Evolutionary conservation across 2,329 filamentous ascomycete species (phyloP).

Genomic region (Sarocladiaceae sp.): DNA sequence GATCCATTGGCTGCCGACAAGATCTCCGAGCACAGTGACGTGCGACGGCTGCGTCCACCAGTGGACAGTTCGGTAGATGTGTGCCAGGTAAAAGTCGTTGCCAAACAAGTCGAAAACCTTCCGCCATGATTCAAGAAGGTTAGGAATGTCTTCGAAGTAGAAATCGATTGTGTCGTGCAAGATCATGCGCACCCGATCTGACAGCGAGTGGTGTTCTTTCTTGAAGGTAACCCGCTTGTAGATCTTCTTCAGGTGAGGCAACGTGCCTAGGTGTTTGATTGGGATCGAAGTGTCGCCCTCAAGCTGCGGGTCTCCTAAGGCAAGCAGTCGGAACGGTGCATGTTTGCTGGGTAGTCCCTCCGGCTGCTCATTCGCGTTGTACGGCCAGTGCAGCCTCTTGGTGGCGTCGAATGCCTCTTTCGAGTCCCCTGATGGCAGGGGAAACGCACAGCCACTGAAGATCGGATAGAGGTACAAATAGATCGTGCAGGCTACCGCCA

Average conservation of each 20-base stretch:
- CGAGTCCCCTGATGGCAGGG: slow-evolving; percentile 40
- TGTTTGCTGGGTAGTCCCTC: slow-evolving; percentile 18
- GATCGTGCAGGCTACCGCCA: slow-evolving; percentile 65
- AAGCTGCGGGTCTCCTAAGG: slow-evolving; percentile 87
- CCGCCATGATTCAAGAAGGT: slow-evolving; percentile 60
- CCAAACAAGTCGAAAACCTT: slow-evolving; percentile 87
- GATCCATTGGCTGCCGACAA: slow-evolving; percentile 95
- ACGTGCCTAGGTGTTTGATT: slow-evolving; percentile 45
- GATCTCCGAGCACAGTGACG: slow-evolving; percentile 81
- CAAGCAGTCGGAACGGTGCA: slow-evolving; percentile 81
- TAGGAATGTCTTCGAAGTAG: slow-evolving; percentile 63
- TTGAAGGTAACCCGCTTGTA: slow-evolving; percentile 44
- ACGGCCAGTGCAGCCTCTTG: slow-evolving; percentile 39
- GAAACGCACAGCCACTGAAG: slow-evolving; percentile 78
- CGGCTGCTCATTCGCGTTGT: slow-evolving; percentile 16
- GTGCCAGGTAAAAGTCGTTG: slow-evolving; percentile 91
- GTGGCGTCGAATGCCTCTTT: slow-evolving; percentile 29
- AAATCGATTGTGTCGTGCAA: slow-evolving; percentile 59
- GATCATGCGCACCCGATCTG: slow-evolving; percentile 47
- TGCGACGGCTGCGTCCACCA: slow-evolving; percentile 89
- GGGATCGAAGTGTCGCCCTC: slow-evolving; percentile 87
- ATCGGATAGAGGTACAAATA: slow-evolving; percentile 88
- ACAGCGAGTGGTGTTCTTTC: slow-evolving; percentile 39
- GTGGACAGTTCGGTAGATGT: slow-evolving; percentile 78
- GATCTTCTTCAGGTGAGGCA: slow-evolving; percentile 49